Conservation (phyloP, 129 eudicot genomes). For the Calendula officinalis region DNA sequence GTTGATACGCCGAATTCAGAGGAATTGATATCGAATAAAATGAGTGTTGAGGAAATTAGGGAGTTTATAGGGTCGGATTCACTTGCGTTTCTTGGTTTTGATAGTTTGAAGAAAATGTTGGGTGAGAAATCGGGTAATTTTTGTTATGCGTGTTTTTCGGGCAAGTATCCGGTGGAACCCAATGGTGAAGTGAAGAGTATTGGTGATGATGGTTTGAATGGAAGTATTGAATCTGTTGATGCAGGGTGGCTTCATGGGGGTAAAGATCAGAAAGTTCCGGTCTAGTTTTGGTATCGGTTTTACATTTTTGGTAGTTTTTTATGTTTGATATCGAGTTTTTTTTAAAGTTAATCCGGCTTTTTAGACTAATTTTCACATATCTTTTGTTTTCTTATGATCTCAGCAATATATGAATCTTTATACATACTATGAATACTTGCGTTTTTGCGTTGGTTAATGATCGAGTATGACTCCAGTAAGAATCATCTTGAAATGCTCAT, state of each 20-base stretch:
- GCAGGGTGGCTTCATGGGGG: conserved; percentile 33
- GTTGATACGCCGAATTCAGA: conserved; percentile 78
- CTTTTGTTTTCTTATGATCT: not conserved
- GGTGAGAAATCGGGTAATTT: conserved; percentile 42
- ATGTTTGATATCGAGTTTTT: not conserved
- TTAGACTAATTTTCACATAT: not conserved
- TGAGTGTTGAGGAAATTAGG: conserved; percentile 65
- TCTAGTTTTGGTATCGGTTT: not conserved
- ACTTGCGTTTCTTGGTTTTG: conserved; percentile 52
- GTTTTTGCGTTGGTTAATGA: not conserved
- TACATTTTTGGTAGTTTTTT: conserved; percentile 2
- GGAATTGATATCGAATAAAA: conserved; percentile 68
- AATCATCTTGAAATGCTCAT: not conserved
- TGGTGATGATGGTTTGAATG: conserved; percentile 37
- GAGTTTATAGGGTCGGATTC: conserved; percentile 66
- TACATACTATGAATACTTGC: not conserved
- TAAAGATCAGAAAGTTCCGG: not conserved
- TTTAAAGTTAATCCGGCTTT: not conserved
- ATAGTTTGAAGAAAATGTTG: conserved; percentile 55
- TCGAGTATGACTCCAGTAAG: not conserved
- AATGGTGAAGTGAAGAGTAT: conserved; percentile 27
- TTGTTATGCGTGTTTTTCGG: conserved; percentile 73
- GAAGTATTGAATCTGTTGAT: conserved; percentile 29
- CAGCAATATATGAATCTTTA: not conserved
- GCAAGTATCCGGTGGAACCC: conserved; percentile 62